Base-by-base conservation (phyloP, 371 early-diverging fungal genomes). In the Actinomucor elegans region DNA sequence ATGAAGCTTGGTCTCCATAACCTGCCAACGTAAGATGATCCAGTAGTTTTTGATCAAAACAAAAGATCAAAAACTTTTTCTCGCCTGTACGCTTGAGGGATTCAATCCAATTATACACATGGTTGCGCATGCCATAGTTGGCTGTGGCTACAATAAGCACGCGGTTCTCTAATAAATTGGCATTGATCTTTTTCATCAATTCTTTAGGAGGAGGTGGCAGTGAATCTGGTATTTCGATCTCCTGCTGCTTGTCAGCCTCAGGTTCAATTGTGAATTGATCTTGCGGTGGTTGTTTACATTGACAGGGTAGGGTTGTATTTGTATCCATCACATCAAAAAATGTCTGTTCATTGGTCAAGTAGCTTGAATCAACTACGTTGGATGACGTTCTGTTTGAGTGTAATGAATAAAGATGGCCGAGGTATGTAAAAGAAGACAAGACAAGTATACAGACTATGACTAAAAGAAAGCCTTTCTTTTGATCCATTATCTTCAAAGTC, bases 71-170 rank as follows among this genome's bases (percentile, higher is more conserved):
- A 34, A 69, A 76, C 28, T 65, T 76, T 9, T 69, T 48, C 24
- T 71, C 69, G 3, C 59, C 53, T 0, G 71, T 71, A 3, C 61
- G 60, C 31, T 67, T 64, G 24, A 76, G 44, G 1, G 73, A 73
- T 48, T 69, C 67, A n/a, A 76, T 76, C 77, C 77, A 76, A 36
- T 76, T 76, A 42, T 73, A 73, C 2, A 71, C 67, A 51, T 76
- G 66, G 42, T 76, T 65, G 10, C 73, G 64, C 77, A 76, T 76
- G 17, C 77, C 77, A 34, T 71, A 71, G 35, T 76, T 76, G 8
- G 73, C 68, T 15, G 71, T 62, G 7, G 77, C 77, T 1, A 73
- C 66, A 24, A 69, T 64, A 29, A 76, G 54, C 2, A 71, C 61
- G 32, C 69, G 61, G n/a, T 66, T 49, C 17, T 61, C 48, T n/a